Evolutionary conservation across 345 rosid species (phyloP), one percentile per base, ranked within the genome.

Genomic region (Brassica nigra): DNA sequence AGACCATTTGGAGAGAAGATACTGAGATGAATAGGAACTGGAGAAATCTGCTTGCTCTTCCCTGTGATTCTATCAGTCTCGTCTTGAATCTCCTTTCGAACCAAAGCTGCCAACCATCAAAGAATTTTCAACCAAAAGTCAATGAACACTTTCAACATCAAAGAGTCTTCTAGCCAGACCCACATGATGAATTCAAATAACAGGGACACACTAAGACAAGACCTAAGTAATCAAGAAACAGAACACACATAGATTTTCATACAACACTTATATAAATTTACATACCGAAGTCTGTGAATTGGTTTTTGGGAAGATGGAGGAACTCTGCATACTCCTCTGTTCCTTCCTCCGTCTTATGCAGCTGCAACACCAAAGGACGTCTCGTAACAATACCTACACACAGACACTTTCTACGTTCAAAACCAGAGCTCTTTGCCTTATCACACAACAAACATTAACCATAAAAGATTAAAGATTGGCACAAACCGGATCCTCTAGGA

Each of bases 41-140:
- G 95, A 75, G 97, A 95, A 36, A 95, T 95, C 84, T 95, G 99
- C 81, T 92, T 95, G 2, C 85, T 74, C 77, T 85, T 92, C 74
- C 99, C 97, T 2, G 99, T 95, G 18, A 91, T 37, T 80, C 97
- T 85, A 80, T 94, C 98, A 59, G 98, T 94, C 84, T 94, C 98
- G 69, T 94, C 97, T 64, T 90, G 88, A 81, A 95, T 95, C 89
- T 92, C 99, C 80, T 87, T 86, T 54, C 99, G 87, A 73, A 95
- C 97, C 80, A 83, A 0, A 18, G 89, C 98, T 94, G 85, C 84
- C 84, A 86, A 18, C 66, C 66, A 76, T 29, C 27, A 62, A 68
- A 11, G 1, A 61, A 65, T 7, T 37, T 42, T 15, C 4, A 29
- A 64, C 0, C 27, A 65, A 34, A 52, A n/a, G 16, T 12, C 65